These are phyloP conservation scores for Stephanodiscus triporus DNA, from an alignment of 108 stramenopile genomes.

Conservation along the genomic window DNA sequence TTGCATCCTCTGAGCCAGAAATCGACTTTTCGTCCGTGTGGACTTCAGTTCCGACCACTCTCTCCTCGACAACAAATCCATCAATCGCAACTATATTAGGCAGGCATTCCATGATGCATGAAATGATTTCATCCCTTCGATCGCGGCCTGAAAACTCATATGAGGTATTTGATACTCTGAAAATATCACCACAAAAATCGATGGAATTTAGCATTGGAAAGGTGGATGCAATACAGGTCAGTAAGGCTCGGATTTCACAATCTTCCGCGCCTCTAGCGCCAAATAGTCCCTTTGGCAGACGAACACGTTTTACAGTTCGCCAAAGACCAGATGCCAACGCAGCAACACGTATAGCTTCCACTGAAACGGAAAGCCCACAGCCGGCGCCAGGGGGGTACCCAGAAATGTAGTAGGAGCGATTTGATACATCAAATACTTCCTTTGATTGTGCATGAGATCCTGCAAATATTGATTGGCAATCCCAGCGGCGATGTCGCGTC, in stretches of 20 bases:
- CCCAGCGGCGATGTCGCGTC: slow-evolving; percentile 51
- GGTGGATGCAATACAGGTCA: slow-evolving; percentile 33
- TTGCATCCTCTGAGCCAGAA: slow-evolving; percentile 1
- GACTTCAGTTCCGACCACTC: background rate
- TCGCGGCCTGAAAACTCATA: background rate
- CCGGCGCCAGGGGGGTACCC: background rate
- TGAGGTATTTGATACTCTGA: slow-evolving; percentile 2
- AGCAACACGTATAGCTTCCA: slow-evolving; percentile 40
- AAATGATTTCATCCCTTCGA: slow-evolving; percentile 38
- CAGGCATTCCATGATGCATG: slow-evolving; percentile 36
- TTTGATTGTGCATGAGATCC: slow-evolving; percentile 49
- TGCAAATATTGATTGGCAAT: slow-evolving; percentile 36
- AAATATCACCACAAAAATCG: slow-evolving; percentile 51
- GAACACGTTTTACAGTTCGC: slow-evolving; percentile 45
- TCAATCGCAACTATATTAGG: slow-evolving; percentile 40
- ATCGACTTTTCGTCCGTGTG: background rate
- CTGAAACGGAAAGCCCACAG: slow-evolving; percentile 35
- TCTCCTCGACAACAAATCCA: slow-evolving; percentile 38
- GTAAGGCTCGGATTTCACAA: slow-evolving; percentile 35
- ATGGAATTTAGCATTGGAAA: slow-evolving; percentile 43
- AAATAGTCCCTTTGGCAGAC: slow-evolving; percentile 38
- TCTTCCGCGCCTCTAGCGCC: slow-evolving; percentile 19
- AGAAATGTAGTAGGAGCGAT: slow-evolving; percentile 25
- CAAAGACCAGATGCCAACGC: slow-evolving; percentile 47
- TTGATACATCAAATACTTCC: slow-evolving; percentile 40